Evolutionary conservation across 1,139 yeast species (phyloP), one percentile per base, ranked within the genome.

Genomic region (Candida gigantensis): DNA sequence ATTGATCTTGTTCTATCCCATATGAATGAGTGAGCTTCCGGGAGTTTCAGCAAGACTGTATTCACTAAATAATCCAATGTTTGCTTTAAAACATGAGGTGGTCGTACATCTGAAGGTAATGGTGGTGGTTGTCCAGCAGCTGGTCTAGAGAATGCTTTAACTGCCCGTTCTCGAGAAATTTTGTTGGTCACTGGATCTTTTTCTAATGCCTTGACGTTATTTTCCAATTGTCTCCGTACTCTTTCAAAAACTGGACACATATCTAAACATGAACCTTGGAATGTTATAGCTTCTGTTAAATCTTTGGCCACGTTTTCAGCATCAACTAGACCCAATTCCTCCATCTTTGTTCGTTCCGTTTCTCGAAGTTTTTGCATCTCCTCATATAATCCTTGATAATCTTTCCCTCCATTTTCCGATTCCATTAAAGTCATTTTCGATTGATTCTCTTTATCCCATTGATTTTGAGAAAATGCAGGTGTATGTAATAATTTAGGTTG

Each of bases 71-170:
- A 86, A 42, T 84, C 71, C 42, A 92, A 64, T 0, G 96, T 82
- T 25, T 66, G 53, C 8, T 72, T 73, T 35, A 94, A 62, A 1
- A 90, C 69, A 41, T 72, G 75, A 0, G 99, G 98, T 1, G 98
- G 96, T 45, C 99, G 72, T 2, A 94, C 99, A 57, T 94, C 98
- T 0, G 97, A 88, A 0, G 98, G 99, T 39, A 94, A 65, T 3
- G 97, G 96, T 4, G 97, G 97, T 1, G 97, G 96, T 50, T 94
- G 97, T 8, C 98, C 98, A 1, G 98, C 97, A 8, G 96, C 96
- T 0, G 99, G 97, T 49, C 99, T 71, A 23, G 96, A 86, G 57
- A 92, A 94, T 2, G 96, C 96, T 60, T 94, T 94, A 6, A 94
- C 78, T 0, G 97, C 97, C 32, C 72, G 69, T 2, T 58, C 56